Evolutionary conservation across 2,329 filamentous ascomycete genomes (phyloP).

Genomic region (Metarhizium humberi): DNA sequence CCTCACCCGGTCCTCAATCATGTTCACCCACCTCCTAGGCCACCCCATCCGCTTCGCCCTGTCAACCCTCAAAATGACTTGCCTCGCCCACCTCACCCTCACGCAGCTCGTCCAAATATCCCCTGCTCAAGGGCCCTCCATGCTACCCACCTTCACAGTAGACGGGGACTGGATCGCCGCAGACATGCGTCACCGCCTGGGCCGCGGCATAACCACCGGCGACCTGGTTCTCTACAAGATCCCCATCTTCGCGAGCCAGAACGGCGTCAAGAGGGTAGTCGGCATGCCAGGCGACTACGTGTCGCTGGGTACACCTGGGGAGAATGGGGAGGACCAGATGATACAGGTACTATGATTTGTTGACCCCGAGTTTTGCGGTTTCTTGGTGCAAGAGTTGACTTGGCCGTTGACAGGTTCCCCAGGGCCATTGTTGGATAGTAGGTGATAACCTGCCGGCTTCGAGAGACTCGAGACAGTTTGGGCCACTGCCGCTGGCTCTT

Average conservation of each 20-base stretch:
- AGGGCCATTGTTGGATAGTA: constrained; percentile 84
- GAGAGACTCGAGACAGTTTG: constrained; percentile 77
- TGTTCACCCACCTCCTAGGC: constrained; percentile 24
- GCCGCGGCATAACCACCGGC: constrained; percentile 59
- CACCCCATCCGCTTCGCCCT: constrained; percentile 28
- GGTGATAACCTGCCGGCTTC: constrained; percentile 84
- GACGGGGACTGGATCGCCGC: constrained; percentile 61
- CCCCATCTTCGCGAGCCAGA: constrained; percentile 52
- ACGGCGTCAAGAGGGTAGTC: constrained; percentile 70
- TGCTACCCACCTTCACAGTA: constrained; percentile 75
- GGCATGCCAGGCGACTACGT: constrained; percentile 73
- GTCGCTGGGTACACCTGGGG: constrained; percentile 50
- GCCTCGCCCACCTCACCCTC: constrained; percentile 33
- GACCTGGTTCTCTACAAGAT: constrained; percentile 75
- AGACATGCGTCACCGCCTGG: constrained; percentile 57
- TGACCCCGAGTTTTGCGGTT: neutral
- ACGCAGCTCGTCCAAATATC: constrained; percentile 55
- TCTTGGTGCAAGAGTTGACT: neutral
- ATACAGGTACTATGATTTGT: constrained; percentile 45
- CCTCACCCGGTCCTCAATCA: neutral
- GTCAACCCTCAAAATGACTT: constrained; percentile 27
- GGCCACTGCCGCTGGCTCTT: constrained; percentile 76
- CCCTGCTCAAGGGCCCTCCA: constrained; percentile 63
- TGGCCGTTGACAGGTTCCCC: constrained; percentile 59
- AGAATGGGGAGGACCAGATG: constrained; percentile 39